Evolutionary conservation across 306 rosid genomes (phyloP), one percentile per base, ranked within the genome.

Genomic region (Vicia sativa): DNA sequence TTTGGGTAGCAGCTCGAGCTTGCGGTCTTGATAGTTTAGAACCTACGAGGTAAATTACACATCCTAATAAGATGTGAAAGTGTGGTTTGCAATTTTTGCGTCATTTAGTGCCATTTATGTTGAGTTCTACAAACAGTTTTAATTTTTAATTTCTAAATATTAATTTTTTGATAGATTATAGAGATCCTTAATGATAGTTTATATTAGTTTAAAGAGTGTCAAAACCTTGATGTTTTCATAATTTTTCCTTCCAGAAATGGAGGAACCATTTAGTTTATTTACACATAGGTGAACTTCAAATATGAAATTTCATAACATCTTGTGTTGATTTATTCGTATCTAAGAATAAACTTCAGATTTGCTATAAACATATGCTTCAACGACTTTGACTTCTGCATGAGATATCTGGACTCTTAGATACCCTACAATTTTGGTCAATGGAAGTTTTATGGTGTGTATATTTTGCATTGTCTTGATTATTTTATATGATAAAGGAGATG

Each of bases 1-100:
- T n/a, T n/a, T n/a, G 99, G 84, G 97, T 95, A 89, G 99, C 99
- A 75, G 99, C 97, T 67, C 85, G 97, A 95, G 95, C 99, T 70
- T 95, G 99, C 16, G 99, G 99, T 85, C 96, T 95, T 7, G 99
- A 88, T 48, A 88, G 95, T 78, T 82, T 95, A 81, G 97, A 93
- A 81, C 97, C 97, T 75, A 74, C 86, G 88, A 90, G 97, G 99
- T 90, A 69, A 77, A 64, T 29, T 31, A 38, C 3, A 11, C 35
- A 35, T 45, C 13, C 39, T 59, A 38, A 39, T 35, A 16, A 11
- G 60, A 56, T 26, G 74, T 42, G 28, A 39, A 19, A 39, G n/a
- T n/a, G 52, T 62, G 60, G 56, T 57, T 57, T 67, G 26, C n/a
- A 31, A 21, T 29, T 46, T 65, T 48, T 25, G 3, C 9, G 16